These are phyloP conservation scores for Tricholoma sp. DNA, from an alignment of 768 basidiomycete species.

Conservation along the genomic window DNA sequence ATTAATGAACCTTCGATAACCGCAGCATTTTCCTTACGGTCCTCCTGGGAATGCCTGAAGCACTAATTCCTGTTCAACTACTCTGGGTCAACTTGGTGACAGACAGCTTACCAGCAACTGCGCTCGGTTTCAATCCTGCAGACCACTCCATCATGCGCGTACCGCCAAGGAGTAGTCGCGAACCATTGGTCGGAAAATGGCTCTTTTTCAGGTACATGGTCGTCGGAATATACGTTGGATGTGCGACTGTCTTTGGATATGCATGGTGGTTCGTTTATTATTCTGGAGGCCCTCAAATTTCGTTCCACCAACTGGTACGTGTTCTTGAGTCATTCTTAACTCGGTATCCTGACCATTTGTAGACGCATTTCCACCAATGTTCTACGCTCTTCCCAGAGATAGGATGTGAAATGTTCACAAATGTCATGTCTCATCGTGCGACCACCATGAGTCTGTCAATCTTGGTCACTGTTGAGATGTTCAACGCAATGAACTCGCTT, in stretches of 20 bases:
- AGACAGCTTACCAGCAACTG: conserved; percentile 93
- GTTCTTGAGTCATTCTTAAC: conserved; percentile 1
- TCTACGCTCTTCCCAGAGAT: conserved; percentile 77
- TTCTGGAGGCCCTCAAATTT: conserved; percentile 84
- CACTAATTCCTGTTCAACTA: conserved; percentile 94
- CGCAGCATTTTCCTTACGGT: conserved; percentile 92
- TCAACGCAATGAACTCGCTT: conserved; percentile 96
- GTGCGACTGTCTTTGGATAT: conserved; percentile 94
- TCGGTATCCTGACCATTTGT: neutral
- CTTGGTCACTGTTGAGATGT: conserved; percentile 94
- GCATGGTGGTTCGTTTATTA: conserved; percentile 99
- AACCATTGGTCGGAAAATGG: conserved; percentile 91
- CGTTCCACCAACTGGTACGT: conserved; percentile 88
- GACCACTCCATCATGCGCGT: conserved; percentile 97
- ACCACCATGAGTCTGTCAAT: conserved; percentile 97
- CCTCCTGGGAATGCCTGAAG: conserved; percentile 98
- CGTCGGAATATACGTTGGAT: conserved; percentile 90
- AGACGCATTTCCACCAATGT: conserved; percentile 98
- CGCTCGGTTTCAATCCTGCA: conserved; percentile 95
- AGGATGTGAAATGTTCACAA: conserved; percentile 94
- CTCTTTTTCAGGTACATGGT: conserved; percentile 95
- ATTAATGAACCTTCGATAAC: conserved; percentile 15
- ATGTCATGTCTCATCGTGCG: conserved; percentile 77
- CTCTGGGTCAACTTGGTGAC: conserved; percentile 99
- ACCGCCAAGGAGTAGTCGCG: conserved; percentile 84